These are phyloP conservation scores for Malus hybrid DNA, from an alignment of 331 rosid genomes.

Conservation along the genomic window DNA sequence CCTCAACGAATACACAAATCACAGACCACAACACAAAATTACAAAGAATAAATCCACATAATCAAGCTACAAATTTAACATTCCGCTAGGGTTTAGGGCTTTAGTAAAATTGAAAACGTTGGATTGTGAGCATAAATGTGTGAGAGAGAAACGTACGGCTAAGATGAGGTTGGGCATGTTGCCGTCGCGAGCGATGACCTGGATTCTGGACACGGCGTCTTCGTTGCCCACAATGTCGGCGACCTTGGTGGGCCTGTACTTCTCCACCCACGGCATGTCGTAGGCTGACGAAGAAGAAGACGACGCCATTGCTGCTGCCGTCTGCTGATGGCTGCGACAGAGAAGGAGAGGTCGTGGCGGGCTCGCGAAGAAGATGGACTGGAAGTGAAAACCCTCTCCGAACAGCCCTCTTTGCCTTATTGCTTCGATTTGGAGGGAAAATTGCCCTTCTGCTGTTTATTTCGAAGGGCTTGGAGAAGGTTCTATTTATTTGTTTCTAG, in stretches of 20 bases:
- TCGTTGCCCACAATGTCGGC: constrained; percentile 81
- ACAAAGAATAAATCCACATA: neutral
- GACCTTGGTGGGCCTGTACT: constrained; percentile 81
- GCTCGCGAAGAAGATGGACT: neutral
- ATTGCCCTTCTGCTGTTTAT: neutral
- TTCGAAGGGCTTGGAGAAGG: neutral
- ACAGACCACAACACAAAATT: neutral
- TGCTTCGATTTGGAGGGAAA: constrained; percentile 26
- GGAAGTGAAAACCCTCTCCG: neutral
- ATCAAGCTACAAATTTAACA: neutral
- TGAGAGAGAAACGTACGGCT: constrained; percentile 31
- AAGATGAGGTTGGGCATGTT: constrained; percentile 90
- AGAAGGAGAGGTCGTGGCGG: neutral
- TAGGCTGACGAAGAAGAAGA: constrained; percentile 44
- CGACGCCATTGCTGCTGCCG: constrained; percentile 35
- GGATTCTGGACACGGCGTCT: constrained; percentile 87
- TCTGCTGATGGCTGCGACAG: neutral
- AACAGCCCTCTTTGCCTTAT: neutral
- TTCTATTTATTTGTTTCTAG: neutral
- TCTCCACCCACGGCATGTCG: constrained; percentile 96
- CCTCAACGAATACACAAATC: neutral
- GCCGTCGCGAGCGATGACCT: constrained; percentile 94
- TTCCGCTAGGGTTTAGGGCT: neutral
- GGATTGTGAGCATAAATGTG: neutral
- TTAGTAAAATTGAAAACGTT: neutral